Conservation (phyloP, 805 yeast species). For the Spencermartinsiella europaea region DNA sequence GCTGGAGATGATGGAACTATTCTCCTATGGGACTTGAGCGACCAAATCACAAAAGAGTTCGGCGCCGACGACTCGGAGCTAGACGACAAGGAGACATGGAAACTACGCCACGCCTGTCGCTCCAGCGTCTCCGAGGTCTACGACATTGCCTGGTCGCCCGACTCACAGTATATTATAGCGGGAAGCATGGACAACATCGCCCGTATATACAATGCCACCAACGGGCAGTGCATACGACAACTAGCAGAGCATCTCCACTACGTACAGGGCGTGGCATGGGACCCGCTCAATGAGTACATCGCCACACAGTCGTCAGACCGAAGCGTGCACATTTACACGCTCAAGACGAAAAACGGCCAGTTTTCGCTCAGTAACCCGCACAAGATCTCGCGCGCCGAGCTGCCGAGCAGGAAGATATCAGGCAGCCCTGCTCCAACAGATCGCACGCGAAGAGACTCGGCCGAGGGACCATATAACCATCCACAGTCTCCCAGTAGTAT, state of each 20-base stretch:
- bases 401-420: constrained; percentile 36
- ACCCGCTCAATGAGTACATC: constrained; percentile 69
- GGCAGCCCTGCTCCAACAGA: constrained; percentile 4
- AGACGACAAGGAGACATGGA: constrained; percentile 67
- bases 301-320: constrained; percentile 91
- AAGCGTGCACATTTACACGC: constrained; percentile 63
- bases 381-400: constrained; percentile 53
- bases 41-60: constrained; percentile 41
- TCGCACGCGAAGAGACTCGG: neutral
- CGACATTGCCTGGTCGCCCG: constrained; percentile 92
- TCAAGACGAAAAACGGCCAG: constrained; percentile 33
- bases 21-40: constrained; percentile 61
- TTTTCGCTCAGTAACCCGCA: constrained; percentile 37
- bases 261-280: constrained; percentile 97
- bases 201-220: constrained; percentile 55
- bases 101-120: constrained; percentile 51
- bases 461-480: neutral
- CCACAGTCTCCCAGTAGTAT: neutral
- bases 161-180: constrained; percentile 65
- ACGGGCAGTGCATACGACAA: constrained; percentile 54
- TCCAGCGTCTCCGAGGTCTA: constrained; percentile 72
- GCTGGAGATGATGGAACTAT: constrained; percentile 96
- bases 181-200: constrained; percentile 90
- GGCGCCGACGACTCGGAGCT: constrained; percentile 34
- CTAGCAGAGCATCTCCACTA: constrained; percentile 77